Evolutionary conservation across 495 filamentous ascomycete genomes (phyloP).

Genomic region (Hypoxylon rickii): DNA sequence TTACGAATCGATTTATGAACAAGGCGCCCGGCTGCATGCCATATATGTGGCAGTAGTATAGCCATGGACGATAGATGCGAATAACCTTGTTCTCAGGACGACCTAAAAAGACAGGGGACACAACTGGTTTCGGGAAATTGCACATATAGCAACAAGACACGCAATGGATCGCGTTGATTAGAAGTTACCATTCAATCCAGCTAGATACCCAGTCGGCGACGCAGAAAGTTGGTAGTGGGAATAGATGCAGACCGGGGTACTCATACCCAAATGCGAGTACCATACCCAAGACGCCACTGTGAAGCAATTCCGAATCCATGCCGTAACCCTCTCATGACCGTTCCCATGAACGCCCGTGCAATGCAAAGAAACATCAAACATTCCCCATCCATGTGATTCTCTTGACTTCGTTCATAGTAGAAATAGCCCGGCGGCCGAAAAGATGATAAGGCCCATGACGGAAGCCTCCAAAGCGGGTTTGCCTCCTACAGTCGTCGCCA

Average conservation of each 20-base stretch:
- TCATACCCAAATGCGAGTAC: constrained; percentile 23
- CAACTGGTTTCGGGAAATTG: background rate
- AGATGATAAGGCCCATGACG: constrained; percentile 39
- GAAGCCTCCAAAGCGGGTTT: constrained; percentile 37
- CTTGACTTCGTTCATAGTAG: constrained; percentile 26
- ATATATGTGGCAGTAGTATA: no score
- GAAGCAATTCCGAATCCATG: constrained; percentile 9
- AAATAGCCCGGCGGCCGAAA: constrained; percentile 36
- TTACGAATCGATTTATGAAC: background rate
- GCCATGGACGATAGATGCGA: no score
- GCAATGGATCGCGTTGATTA: no score
- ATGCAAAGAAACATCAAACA: constrained; percentile 7
- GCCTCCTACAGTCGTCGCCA: constrained; percentile 20
- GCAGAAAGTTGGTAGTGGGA: constrained; percentile 4
- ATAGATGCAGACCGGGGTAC: constrained; percentile 26
- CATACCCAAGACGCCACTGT: constrained; percentile 11
- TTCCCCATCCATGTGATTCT: background rate
- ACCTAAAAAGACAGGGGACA: no score
- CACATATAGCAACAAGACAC: no score
- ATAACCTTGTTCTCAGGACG: no score
- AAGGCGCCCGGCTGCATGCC: no score
- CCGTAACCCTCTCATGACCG: constrained; percentile 4
- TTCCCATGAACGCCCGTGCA: constrained; percentile 26
- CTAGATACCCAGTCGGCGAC: background rate
- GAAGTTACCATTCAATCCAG: background rate